A percentile compares a stretch with the other conserved stretches of the same genome.
Evolutionary conservation across 1,139 yeast species (phyloP).

Genomic region (Hemisphaericaspora xylofermentans): DNA sequence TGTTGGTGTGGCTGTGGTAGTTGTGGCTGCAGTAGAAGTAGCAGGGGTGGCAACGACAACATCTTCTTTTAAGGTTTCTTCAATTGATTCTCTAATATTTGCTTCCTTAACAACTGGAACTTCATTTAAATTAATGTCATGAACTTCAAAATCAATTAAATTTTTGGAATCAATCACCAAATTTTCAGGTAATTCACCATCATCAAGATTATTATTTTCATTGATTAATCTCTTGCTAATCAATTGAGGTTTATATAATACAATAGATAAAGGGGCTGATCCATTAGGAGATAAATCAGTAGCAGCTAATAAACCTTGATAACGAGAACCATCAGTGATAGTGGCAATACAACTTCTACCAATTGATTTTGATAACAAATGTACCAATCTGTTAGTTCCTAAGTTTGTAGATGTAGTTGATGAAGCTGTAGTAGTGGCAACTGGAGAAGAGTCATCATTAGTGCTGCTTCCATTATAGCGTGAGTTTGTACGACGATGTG

Average conservation of each 20-base stretch:
- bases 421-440: slow-evolving; percentile 1
- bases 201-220: slow-evolving; percentile 31
- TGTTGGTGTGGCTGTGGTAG: slow-evolving; percentile 7
- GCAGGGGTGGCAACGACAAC: too few species aligned
- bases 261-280: slow-evolving; percentile 45
- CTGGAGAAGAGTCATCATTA: slow-evolving; percentile 2
- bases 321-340: slow-evolving; percentile 59
- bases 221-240: slow-evolving; percentile 33
- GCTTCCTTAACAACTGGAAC: slow-evolving; percentile 13
- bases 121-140: slow-evolving; percentile 37
- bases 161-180: slow-evolving; percentile 59
- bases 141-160: slow-evolving; percentile 59
- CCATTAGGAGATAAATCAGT: slow-evolving; percentile 25
- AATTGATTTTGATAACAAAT: slow-evolving; percentile 50
- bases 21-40: slow-evolving; percentile 1
- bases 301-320: slow-evolving; percentile 56
- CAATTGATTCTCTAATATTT: neutral
- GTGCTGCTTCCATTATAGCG: slow-evolving; percentile 13
- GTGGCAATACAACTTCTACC: slow-evolving; percentile 61
- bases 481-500: slow-evolving; percentile 30
- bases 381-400: slow-evolving; percentile 47
- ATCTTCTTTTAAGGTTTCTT: neutral
- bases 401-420: slow-evolving; percentile 8
- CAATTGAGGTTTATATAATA: slow-evolving; percentile 46
- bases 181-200: slow-evolving; percentile 39